Evolutionary conservation across 2,329 filamentous ascomycete genomes (phyloP).

Genomic region (Ceratocystis destructans): DNA sequence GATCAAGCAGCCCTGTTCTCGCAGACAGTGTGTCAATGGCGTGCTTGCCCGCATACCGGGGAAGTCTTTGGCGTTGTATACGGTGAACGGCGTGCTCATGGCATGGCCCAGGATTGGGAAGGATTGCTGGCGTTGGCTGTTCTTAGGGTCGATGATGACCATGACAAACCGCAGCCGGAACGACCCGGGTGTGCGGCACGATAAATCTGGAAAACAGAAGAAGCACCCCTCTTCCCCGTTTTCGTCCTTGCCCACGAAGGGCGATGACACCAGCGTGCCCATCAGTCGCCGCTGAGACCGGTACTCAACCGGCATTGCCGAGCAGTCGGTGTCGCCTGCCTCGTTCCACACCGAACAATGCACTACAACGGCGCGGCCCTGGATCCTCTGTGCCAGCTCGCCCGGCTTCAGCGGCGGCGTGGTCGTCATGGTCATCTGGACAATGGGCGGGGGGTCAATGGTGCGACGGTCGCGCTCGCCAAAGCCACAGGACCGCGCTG

Average conservation of each 20-base stretch:
- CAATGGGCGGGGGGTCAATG: constrained; percentile 71
- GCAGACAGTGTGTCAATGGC: constrained; percentile 56
- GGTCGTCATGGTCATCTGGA: constrained; percentile 55
- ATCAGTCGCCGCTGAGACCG: constrained; percentile 62
- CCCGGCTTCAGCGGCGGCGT: constrained; percentile 35
- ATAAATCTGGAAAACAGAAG: constrained; percentile 75
- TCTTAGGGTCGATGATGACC: constrained; percentile 46
- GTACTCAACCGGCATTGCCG: constrained; percentile 56
- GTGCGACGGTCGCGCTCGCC: constrained; percentile 70
- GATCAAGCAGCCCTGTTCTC: constrained; percentile 69
- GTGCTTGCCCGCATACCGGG: constrained; percentile 72
- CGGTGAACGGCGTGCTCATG: constrained; percentile 59
- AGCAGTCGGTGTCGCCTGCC: constrained; percentile 51
- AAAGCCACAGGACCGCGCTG: constrained; percentile 69
- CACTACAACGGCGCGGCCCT: constrained; percentile 47
- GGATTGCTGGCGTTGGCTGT: constrained; percentile 33
- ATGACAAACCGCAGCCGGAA: constrained; percentile 63
- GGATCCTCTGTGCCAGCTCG: constrained; percentile 38
- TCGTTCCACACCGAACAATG: constrained; percentile 66
- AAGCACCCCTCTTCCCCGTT: constrained; percentile 61
- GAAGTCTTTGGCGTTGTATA: constrained; percentile 76
- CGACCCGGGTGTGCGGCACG: constrained; percentile 61
- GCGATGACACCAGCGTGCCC: constrained; percentile 64
- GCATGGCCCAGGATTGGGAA: constrained; percentile 38
- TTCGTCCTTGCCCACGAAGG: constrained; percentile 65